Evolutionary conservation across 495 filamentous ascomycete species (phyloP).

Genomic region (Trichoderma gamsii): DNA sequence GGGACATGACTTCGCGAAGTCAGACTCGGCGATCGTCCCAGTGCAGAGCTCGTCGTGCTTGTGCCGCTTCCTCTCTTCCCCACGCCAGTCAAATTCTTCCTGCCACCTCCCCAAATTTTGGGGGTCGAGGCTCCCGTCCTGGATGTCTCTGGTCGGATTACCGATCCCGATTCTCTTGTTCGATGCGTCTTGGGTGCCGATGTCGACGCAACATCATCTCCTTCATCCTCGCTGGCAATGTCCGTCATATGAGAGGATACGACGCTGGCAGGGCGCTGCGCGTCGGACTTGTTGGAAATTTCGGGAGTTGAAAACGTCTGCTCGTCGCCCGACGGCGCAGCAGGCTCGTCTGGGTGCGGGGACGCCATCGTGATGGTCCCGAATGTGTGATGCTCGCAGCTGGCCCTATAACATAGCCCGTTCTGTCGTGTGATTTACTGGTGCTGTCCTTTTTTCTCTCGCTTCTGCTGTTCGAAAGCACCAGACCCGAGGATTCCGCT

Average conservation of each 20-base stretch:
- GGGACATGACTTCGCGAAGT: conserved; percentile 78
- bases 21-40: conserved; percentile 1
- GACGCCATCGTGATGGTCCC: conserved; percentile 11
- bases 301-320: conserved; percentile 33
- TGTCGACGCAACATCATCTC: conserved; percentile 26
- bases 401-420: conserved; percentile 17
- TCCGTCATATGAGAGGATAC: conserved; percentile 86
- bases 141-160: conserved; percentile 43
- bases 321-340: conserved; percentile 32
- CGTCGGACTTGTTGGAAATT: conserved; percentile 20
- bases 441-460: background rate
- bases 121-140: conserved; percentile 44
- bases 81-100: conserved; percentile 21
- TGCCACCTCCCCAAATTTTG: conserved; percentile 25
- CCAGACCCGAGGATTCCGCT: background rate
- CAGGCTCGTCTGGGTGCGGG: conserved; percentile 29
- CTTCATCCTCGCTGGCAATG: conserved; percentile 53
- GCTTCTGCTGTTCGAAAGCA: background rate
- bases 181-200: conserved; percentile 4
- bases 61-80: conserved; percentile 45
- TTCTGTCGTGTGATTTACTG: background rate
- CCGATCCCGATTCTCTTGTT: conserved; percentile 31
- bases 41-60: conserved; percentile 47
- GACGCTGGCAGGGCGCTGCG: conserved; percentile 49
- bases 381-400: background rate